Conservation (phyloP, 1,284 basidiomycete genomes). For the Laetiporus sulphureus region DNA sequence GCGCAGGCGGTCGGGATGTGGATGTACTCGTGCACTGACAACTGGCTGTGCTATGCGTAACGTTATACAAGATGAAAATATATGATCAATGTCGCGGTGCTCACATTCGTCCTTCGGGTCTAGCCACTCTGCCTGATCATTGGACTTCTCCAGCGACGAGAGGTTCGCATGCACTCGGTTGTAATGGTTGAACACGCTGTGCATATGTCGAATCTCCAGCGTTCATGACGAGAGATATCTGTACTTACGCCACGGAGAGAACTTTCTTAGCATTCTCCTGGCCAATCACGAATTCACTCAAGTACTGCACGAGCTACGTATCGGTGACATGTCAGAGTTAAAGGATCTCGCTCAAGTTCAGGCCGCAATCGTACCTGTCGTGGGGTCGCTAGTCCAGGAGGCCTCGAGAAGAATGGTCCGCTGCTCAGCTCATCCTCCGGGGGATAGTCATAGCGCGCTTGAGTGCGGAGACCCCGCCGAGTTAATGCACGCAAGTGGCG, state of each 20-base stretch:
- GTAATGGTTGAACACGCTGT: conserved; percentile 89
- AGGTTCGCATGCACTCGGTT: conserved; percentile 71
- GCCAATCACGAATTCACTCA: conserved; percentile 88
- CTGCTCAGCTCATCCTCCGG: conserved; percentile 19
- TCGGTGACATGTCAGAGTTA: neutral
- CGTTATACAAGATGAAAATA: no score
- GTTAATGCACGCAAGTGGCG: neutral
- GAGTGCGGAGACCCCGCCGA: conserved; percentile 32
- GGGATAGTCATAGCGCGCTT: conserved; percentile 35
- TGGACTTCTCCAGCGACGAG: conserved; percentile 38
- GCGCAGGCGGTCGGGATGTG: conserved; percentile 35
- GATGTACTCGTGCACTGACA: conserved; percentile 51
- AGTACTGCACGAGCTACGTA: conserved; percentile 72
- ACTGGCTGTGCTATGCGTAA: no score
- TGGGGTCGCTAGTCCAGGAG: conserved; percentile 56
- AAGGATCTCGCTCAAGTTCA: neutral
- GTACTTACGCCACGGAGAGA: conserved; percentile 54
- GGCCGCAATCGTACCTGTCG: conserved; percentile 44
- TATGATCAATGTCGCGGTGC: no score
- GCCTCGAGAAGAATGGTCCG: conserved; percentile 18
- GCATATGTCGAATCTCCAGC: conserved; percentile 9
- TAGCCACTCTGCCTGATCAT: conserved; percentile 21
- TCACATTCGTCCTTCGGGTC: conserved; percentile 27
- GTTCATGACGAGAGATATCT: neutral
- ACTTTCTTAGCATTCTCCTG: conserved; percentile 92